A percentile compares a stretch with the other conserved stretches of the same genome.
Evolutionary conservation across 495 filamentous ascomycete species (phyloP).

Genomic region (Aspergillus incahuasiensis): DNA sequence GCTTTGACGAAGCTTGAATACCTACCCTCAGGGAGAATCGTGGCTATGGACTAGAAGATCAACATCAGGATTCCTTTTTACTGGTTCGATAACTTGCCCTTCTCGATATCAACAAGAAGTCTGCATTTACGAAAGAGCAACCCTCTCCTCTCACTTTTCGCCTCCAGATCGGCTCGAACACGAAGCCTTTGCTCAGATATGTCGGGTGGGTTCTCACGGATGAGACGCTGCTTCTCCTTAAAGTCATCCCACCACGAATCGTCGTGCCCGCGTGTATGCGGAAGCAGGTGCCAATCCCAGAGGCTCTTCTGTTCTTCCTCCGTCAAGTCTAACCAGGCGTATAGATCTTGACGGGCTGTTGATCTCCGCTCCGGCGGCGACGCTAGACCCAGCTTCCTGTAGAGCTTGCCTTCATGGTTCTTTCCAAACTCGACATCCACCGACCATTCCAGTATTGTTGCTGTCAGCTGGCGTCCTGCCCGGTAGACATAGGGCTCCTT

Average conservation of each 20-base stretch:
- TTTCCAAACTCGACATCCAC: background rate
- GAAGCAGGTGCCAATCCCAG: background rate
- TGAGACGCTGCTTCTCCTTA: background rate
- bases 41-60: too few species aligned
- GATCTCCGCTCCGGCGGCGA: background rate
- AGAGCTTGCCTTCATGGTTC: background rate
- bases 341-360: background rate
- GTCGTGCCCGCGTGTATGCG: background rate
- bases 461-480: background rate
- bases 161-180: too few species aligned
- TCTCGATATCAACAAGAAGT: too few species aligned
- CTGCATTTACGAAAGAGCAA: too few species aligned
- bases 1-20: too few species aligned
- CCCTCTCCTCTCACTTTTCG: too few species aligned
- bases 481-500: background rate
- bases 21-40: too few species aligned
- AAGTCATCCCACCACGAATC: background rate
- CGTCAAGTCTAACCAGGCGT: background rate
- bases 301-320: background rate
- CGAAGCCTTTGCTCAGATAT: too few species aligned
- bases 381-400: background rate
- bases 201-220: background rate
- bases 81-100: too few species aligned
- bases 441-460: background rate
- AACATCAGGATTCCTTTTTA: too few species aligned